Evolutionary conservation across 1,284 basidiomycete species (phyloP), one percentile per base, ranked within the genome.

Genomic region (Ustilago curta): DNA sequence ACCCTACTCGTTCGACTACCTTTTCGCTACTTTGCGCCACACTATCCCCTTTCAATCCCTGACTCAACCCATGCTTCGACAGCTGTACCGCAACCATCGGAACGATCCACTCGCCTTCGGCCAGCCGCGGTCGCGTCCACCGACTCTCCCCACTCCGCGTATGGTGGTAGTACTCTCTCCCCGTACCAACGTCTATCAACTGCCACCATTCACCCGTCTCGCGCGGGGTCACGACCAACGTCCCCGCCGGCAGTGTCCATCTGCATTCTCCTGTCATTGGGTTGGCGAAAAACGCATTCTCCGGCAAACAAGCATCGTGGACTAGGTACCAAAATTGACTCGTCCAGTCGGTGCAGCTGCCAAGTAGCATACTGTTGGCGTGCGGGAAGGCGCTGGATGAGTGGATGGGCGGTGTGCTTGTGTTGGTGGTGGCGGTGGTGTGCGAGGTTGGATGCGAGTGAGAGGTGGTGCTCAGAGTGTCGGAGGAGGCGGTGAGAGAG

Each of bases 171-270:
- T 97, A 97, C 14, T 92, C 90, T 62, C 94, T 87, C 39, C 91
- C 91, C 42, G 91, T 88, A 32, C 90, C 88, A 39, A 92, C 90
- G 85, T 96, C 94, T 45, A 88, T 88, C 72, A 97, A 88, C 85
- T 97, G 94, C 93, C 94, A 96, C 94, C 94, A 97, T 84, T 96
- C 93, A 49, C 95, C 95, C 35, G 92, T 90, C 3, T 89, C 88
- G 67, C 88, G 92, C 8, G 93, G 92, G 25, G 94, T 95, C 37
- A 97, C 87, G 1, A 95, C 91, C 84, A 94, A 94, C 56, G 92
- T 91, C 16, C 94, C 93, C n/a, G 91, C 88, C 5, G 94, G 94
- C 4, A 93, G 90, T 80, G 94, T 92, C 94, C 94, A 97, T 80
- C 91, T 92, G 65, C 94, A 93, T 83, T 95, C 90, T 12, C 94